phyloP scores from a whole-genome alignment of 306 rosid genomes.

The Oxytropis ochrocephala region DNA sequence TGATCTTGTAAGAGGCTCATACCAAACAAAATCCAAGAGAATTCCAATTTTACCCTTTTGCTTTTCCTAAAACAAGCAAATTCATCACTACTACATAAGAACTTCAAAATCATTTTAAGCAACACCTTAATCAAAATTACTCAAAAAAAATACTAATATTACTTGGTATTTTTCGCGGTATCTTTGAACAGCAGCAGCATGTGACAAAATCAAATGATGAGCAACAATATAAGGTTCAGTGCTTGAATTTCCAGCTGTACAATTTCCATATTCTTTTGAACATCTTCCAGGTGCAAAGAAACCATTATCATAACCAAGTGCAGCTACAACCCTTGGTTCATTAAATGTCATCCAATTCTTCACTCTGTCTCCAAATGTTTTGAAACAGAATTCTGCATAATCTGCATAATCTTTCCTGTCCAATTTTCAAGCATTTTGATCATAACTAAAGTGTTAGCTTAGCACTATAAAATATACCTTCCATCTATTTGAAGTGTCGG shows the following conservation, averaged over 20 bases:
- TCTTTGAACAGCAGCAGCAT: slow-evolving; percentile 81
- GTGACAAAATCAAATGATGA: slow-evolving; percentile 76
- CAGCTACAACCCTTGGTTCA: slow-evolving; percentile 86
- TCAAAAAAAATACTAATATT: not conserved
- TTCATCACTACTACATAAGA: not conserved
- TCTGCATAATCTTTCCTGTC: slow-evolving; percentile 87
- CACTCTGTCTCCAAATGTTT: slow-evolving; percentile 84
- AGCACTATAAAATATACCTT: too few species aligned
- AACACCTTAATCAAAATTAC: not conserved
- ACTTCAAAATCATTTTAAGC: not conserved
- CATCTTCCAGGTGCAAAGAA: slow-evolving; percentile 83
- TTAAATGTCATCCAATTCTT: slow-evolving; percentile 96
- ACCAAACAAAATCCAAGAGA: slow-evolving; percentile 86
- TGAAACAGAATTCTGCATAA: slow-evolving; percentile 90
- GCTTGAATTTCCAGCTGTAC: slow-evolving; percentile 70
- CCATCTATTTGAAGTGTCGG: too few species aligned
- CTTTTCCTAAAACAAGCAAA: slow-evolving; percentile 39
- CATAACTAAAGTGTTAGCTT: not conserved
- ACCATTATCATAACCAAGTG: slow-evolving; percentile 90
- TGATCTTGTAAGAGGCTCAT: slow-evolving; percentile 80
- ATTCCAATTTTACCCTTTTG: slow-evolving; percentile 84
- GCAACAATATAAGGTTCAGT: slow-evolving; percentile 87
- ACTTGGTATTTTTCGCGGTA: slow-evolving; percentile 76
- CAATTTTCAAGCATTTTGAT: not conserved
- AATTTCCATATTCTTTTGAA: slow-evolving; percentile 76